Evolutionary conservation across 2,329 filamentous ascomycete genomes (phyloP).

Genomic region (Pseudogymnoascus sp.): DNA sequence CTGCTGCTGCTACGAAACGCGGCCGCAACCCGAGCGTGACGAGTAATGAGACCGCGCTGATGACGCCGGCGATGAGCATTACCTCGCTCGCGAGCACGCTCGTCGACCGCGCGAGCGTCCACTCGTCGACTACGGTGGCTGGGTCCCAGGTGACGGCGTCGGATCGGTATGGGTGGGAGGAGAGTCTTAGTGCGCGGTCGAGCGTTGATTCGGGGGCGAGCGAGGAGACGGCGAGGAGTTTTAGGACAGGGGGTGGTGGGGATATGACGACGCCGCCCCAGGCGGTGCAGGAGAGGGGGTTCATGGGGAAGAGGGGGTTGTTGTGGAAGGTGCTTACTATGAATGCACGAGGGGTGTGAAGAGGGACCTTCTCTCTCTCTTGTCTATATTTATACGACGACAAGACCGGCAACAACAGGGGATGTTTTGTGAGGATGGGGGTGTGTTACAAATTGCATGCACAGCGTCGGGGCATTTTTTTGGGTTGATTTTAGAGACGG

Average conservation of each 20-base stretch:
- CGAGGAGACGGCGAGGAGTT: neutral
- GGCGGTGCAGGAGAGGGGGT: neutral
- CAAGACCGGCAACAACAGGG: neutral
- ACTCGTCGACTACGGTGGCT: neutral
- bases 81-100: constrained; percentile 1
- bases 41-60: neutral
- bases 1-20: neutral
- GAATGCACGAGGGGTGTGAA: neutral
- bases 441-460: neutral
- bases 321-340: constrained; percentile 1
- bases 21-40: neutral
- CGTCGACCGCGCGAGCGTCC: neutral
- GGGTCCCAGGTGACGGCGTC: neutral
- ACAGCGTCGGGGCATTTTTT: neutral
- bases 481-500: neutral
- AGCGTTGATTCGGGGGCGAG: neutral
- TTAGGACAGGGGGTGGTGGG: neutral
- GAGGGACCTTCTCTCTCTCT: neutral
- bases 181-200: neutral
- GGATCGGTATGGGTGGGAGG: constrained; percentile 5
- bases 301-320: neutral
- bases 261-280: neutral
- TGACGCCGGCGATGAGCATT: neutral
- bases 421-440: neutral
- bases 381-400: neutral